Percentiles rank a stretch among this genome's conserved stretches.
Evolutionary conservation across 441 rosid species (phyloP).

Genomic region (Adansonia madagascariensis): DNA sequence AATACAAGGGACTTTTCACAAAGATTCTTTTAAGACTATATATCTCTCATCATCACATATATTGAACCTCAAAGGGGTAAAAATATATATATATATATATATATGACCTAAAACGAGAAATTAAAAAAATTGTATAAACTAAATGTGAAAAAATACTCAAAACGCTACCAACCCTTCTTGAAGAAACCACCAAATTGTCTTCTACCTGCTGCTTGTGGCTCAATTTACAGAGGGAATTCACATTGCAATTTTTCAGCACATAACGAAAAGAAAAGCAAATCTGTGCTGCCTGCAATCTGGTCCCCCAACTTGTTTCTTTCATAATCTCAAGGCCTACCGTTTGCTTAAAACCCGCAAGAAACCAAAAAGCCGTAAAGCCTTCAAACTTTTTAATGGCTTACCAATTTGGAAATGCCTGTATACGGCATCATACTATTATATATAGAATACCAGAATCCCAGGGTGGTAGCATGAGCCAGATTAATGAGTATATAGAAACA

Average conservation of each 20-base stretch:
- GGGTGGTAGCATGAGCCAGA: slow-evolving; percentile 41
- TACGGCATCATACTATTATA: slow-evolving; percentile 47
- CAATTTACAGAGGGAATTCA: slow-evolving; percentile 45
- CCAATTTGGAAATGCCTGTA: slow-evolving; percentile 32
- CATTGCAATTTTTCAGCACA: slow-evolving; percentile 28
- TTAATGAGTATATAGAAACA: slow-evolving; percentile 27
- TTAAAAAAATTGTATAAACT: slow-evolving; percentile 14
- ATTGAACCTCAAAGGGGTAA: slow-evolving; percentile 28
- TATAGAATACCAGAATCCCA: slow-evolving; percentile 46
- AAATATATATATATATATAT: background rate
- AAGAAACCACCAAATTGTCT: slow-evolving; percentile 31
- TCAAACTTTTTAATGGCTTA: slow-evolving; percentile 15
- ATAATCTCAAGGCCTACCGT: slow-evolving; percentile 36
- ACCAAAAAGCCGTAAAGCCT: slow-evolving; percentile 33
- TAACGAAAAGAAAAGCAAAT: slow-evolving; percentile 17
- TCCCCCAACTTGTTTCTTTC: slow-evolving; percentile 35
- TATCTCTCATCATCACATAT: slow-evolving; percentile 42
- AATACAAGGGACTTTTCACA: slow-evolving; percentile 41
- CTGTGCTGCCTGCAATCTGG: slow-evolving; percentile 33
- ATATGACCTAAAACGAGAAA: slow-evolving; percentile 37
- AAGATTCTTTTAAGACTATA: background rate
- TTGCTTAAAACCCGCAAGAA: slow-evolving; percentile 29
- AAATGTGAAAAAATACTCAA: slow-evolving; percentile 36
- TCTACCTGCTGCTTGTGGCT: slow-evolving; percentile 40
- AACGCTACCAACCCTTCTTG: slow-evolving; percentile 37